A percentile compares a stretch with the other conserved stretches of the same genome.
phyloP scores from a whole-genome alignment of 306 rosid genomes.

The Quercus suber region DNA sequence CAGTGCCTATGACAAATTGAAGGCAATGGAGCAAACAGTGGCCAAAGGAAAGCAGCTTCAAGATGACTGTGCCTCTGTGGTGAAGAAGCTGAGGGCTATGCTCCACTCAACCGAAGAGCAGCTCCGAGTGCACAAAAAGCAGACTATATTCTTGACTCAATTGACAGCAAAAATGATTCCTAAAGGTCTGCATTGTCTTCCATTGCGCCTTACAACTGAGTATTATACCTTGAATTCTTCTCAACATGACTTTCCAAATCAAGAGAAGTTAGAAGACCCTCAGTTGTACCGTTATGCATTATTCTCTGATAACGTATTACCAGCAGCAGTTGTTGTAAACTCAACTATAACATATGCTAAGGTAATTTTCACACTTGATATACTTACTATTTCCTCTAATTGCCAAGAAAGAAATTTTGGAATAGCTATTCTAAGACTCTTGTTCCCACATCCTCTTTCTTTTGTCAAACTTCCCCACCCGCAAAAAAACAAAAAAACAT shows the following conservation, averaged over 20 bases:
- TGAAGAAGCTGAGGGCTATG: constrained; percentile 95
- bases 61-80: constrained; percentile 68
- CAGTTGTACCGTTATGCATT: constrained; percentile 73
- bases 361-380: constrained; percentile 31
- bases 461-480: neutral
- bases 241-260: constrained; percentile 64
- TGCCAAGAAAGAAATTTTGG: too few relatives aligned
- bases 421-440: too few relatives aligned
- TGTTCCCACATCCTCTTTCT: neutral
- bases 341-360: constrained; percentile 72
- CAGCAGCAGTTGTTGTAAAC: constrained; percentile 86
- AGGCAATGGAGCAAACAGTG: constrained; percentile 77
- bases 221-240: constrained; percentile 74
- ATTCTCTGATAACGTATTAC: constrained; percentile 91
- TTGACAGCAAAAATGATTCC: constrained; percentile 92
- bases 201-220: constrained; percentile 90
- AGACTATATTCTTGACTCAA: constrained; percentile 30
- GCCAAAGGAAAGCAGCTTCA: constrained; percentile 73
- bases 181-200: constrained; percentile 96
- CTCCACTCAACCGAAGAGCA: constrained; percentile 87
- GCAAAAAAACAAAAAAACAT: neutral
- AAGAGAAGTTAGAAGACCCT: constrained; percentile 76
- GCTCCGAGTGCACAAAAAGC: constrained; percentile 84
- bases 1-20: constrained; percentile 71
- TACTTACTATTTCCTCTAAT: too few relatives aligned